Base-by-base conservation (phyloP, 202 grass and related monocot genomes). In the Carex arenaria region DNA sequence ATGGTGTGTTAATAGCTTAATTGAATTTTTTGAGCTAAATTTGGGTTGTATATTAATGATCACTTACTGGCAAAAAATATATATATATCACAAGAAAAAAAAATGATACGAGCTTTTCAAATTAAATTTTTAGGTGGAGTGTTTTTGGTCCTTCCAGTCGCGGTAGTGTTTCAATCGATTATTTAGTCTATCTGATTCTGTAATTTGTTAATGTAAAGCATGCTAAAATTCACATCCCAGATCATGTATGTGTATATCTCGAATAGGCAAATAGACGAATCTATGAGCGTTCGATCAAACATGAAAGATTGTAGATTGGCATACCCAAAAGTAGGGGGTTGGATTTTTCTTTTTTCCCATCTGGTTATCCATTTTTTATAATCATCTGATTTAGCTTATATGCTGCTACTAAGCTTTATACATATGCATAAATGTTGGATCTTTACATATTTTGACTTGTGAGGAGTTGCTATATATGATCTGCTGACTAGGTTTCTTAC, bases 1-100 rank as follows among this genome's bases (percentile, higher is more conserved):
- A 59, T 68, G 36, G 38, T 69, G 22, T 82, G 80, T 65, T 82
- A 30, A 82, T 82, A 82, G 42, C 17, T 32, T 55, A 81, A 51
- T 34, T 52, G 3, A 8, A 28, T 28, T 81, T 80, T 30, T 30
- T 65, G 36, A 72, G 69, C 66, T 62, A 74, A 32, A 80, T 63
- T 42, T 61, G 56, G 18, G 19, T 14, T 32, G 20, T 61, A 3
- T 64, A 80, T 26, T 51, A 26, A 26, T 26, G 26, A 26, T 26
- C 26, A 26, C 26, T 26, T 26, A 26, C 26, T 26, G 26, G 26
- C 26, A 26, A 26, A 26, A 26, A 26, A 26, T 26, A 26, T 26
- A 26, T 26, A 26, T 26, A 26, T 26, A 64, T 63, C 54, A 40
- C 11, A 64, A 7, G 78, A 36, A 80, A 80, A 40, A 12, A 49